Evolutionary conservation across 148 eudicot genomes (phyloP), one percentile per base, ranked within the genome.

Genomic region (Vaccinium vitisidaea): DNA sequence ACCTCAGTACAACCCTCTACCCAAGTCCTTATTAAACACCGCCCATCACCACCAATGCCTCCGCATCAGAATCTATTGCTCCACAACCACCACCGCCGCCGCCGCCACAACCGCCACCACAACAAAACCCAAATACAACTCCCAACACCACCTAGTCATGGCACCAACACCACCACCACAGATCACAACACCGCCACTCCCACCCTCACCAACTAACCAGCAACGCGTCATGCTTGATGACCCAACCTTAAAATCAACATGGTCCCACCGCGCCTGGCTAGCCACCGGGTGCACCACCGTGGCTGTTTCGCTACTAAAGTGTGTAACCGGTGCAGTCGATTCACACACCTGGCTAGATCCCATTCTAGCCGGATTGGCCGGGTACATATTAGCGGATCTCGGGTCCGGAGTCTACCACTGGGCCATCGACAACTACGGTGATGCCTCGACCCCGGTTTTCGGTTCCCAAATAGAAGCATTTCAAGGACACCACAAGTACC

Each of bases 361-460:
- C 9, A 2, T 91, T 0, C 65, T 91, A 19, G 93, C 99, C 0
- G 91, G 91, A 15, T 8, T 90, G 63, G 79, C 79, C 7, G 99
- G 99, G 10, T 97, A 97, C 88, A 32, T 95, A 16, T 69, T 95
- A 49, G 93, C 99, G 1, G 99, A 97, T 84, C 94, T 97, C 1
- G 96, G 93, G 54, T 93, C 99, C 1, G 99, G 98, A 30, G 86
- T 97, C 43, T 97, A 94, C 87, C 99, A 97, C 71, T 96, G 99
- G 98, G 97, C 90, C 15, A 93, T 97, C 2, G 99, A 97, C 84
- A 95, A 95, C 75, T 95, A 95, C 21, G 98, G 99, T 0, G 85
- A 83, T 21, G 85, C 89, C 6, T 16, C 88, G 27, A 94, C 95
- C 52, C 99, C 98, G 9, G 25, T 95, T 30, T 88, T 96, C 11